These are phyloP conservation scores for Exophiala oligosperma DNA, from an alignment of 2,329 filamentous ascomycete genomes.

Conservation along the genomic window DNA sequence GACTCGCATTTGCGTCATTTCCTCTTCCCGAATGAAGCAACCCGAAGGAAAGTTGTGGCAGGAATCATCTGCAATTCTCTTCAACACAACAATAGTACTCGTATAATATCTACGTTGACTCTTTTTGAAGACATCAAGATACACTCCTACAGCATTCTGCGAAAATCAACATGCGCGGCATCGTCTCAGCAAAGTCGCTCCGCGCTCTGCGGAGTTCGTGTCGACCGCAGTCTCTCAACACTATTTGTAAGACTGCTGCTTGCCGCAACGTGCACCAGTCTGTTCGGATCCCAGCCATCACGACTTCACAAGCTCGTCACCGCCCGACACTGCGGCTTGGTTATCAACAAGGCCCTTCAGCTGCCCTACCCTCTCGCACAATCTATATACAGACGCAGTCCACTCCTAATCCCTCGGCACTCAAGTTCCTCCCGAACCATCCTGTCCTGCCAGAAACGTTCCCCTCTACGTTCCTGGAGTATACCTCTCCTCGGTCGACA, in stretches of 20 bases:
- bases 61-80: too few species aligned
- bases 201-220: conserved; percentile 5
- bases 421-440: conserved; percentile 95
- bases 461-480: conserved; percentile 81
- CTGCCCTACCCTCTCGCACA: conserved; percentile 56
- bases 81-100: too few species aligned
- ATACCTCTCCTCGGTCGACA: conserved; percentile 83
- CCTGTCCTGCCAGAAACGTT: conserved; percentile 75
- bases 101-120: neutral
- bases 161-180: conserved; percentile 8
- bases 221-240: conserved; percentile 1
- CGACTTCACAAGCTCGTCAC: conserved; percentile 47
- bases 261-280: conserved; percentile 36
- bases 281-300: conserved; percentile 47
- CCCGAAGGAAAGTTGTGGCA: too few species aligned
- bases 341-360: conserved; percentile 38
- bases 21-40: too few species aligned
- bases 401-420: conserved; percentile 88
- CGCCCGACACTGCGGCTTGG: conserved; percentile 47
- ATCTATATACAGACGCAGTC: conserved; percentile 98
- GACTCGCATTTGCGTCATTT: conserved; percentile 8
- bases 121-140: neutral
- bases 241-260: conserved; percentile 6
- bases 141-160: too few species aligned
- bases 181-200: neutral